phyloP scores from a whole-genome alignment of 805 yeast genomes.

The Brettanomyces naardenensis region DNA sequence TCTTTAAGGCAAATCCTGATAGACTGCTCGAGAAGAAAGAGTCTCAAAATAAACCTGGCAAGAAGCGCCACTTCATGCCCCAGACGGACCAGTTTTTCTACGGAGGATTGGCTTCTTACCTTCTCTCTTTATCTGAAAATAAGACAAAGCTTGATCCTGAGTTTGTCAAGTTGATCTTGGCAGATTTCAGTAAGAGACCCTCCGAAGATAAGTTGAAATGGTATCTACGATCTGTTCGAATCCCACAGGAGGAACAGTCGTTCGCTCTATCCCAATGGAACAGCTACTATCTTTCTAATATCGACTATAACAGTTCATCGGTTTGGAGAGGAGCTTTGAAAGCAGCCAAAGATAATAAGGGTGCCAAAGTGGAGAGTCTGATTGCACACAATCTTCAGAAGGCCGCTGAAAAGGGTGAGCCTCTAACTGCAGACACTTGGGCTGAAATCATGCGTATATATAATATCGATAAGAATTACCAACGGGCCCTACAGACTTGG shows the following conservation, averaged over 20 bases:
- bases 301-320: slow-evolving; percentile 16
- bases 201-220: neutral
- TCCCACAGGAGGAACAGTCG: neutral
- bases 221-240: neutral
- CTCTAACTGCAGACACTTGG: slow-evolving; percentile 34
- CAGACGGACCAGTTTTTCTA: slow-evolving; percentile 7
- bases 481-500: slow-evolving; percentile 40
- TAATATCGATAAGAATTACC: slow-evolving; percentile 27
- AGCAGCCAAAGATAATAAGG: slow-evolving; percentile 13
- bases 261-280: slow-evolving; percentile 5
- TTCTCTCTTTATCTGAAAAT: slow-evolving; percentile 14
- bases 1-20: slow-evolving; percentile 15
- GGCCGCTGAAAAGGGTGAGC: slow-evolving; percentile 21
- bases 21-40: slow-evolving; percentile 1
- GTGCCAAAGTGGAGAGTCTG: slow-evolving; percentile 10
- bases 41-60: slow-evolving; percentile 2
- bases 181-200: slow-evolving; percentile 1
- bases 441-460: slow-evolving; percentile 39
- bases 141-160: slow-evolving; percentile 13
- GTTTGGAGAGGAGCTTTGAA: slow-evolving; percentile 9
- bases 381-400: slow-evolving; percentile 14
- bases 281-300: slow-evolving; percentile 1
- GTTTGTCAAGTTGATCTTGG: slow-evolving; percentile 14
- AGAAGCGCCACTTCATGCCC: slow-evolving; percentile 2
- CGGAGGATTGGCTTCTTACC: slow-evolving; percentile 12